Evolutionary conservation across 2,329 filamentous ascomycete species (phyloP), one percentile per base, ranked within the genome.

Genomic region (Monilinia fructicola): DNA sequence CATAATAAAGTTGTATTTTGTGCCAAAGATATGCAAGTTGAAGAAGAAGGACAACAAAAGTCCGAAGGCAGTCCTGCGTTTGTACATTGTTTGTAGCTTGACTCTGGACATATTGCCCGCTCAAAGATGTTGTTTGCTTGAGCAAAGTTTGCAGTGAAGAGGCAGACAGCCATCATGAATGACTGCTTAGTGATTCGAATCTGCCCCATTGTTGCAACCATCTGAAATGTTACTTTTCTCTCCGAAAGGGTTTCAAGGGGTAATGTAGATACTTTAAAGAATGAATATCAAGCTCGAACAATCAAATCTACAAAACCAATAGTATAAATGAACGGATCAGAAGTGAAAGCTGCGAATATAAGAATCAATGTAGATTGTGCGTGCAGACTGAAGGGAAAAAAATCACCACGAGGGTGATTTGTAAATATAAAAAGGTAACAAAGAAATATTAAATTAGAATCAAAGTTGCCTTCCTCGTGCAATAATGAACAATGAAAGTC

Each of bases 1-100:
- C 90, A 93, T 59, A 93, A 79, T 18, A 88, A 82, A 0, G 89
- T 90, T 7, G 88, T 88, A 54, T 81, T 79, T n/a, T 80, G 85
- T 14, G 88, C 88, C 56, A 93, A 82, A 1, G 82, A 73, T 52
- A 86, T 79, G 78, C 90, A 93, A 3, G 75, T 81, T 9, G 81
- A 79, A 23, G 76, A 77, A 38, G 77, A 68, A 4, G 82, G 77
- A 74, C 90, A 93, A 80, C 90, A 92, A 75, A 93, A 91, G 75
- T 84, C 81, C 62, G 79, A 79, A 1, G 89, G 88, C 28, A 91
- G 81, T 40, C 79, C 80, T 38, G 78, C 68, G 65, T 77, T 75
- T 31, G 82, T 77, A 74, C 89, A 92, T 70, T 81, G 80, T 23
- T 78, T 76, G 66, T 85, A 82, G 61, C 76, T 71, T 21, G 80